Evolutionary conservation across 2,329 filamentous ascomycete genomes (phyloP).

Genomic region (Stachybotrys chartarum): DNA sequence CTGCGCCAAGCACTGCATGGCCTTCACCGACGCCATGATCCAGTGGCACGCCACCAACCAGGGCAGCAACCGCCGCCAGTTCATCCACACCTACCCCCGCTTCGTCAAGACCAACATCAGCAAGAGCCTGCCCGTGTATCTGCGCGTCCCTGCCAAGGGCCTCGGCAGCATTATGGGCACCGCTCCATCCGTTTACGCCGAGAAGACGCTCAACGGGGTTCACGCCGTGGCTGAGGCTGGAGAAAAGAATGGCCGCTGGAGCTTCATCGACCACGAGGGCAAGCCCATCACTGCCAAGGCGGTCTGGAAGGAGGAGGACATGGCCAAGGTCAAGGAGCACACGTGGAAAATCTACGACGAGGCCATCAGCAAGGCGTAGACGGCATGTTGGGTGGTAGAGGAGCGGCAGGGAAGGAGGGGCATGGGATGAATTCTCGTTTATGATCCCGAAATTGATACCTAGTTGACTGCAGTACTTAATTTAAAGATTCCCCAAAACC

Average conservation of each 20-base stretch:
- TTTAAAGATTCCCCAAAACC: neutral
- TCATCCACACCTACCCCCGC: conserved; percentile 29
- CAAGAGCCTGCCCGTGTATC: conserved; percentile 18
- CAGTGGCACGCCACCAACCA: conserved; percentile 21
- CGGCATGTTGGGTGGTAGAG: neutral
- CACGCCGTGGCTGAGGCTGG: conserved; percentile 5
- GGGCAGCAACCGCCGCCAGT: conserved; percentile 15
- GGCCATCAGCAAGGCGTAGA: conserved; percentile 1
- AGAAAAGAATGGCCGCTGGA: conserved; percentile 13
- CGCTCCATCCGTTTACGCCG: conserved; percentile 14
- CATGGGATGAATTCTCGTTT: no score
- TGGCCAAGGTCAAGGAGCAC: conserved; percentile 14
- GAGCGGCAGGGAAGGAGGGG: neutral
- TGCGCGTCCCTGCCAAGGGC: conserved; percentile 7
- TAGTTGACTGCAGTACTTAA: neutral
- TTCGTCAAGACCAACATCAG: conserved; percentile 23
- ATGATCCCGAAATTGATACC: neutral
- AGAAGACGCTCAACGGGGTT: conserved; percentile 12
- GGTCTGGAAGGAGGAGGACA: conserved; percentile 14
- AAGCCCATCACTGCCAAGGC: conserved; percentile 10
- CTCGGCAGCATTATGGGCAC: conserved; percentile 11
- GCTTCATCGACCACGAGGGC: conserved; percentile 16
- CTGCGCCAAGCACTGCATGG: conserved; percentile 24
- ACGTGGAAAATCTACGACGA: conserved; percentile 16
- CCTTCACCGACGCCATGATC: conserved; percentile 27